Conservation (phyloP, 2,329 filamentous ascomycete species). For the Bipolaris zeicola region DNA sequence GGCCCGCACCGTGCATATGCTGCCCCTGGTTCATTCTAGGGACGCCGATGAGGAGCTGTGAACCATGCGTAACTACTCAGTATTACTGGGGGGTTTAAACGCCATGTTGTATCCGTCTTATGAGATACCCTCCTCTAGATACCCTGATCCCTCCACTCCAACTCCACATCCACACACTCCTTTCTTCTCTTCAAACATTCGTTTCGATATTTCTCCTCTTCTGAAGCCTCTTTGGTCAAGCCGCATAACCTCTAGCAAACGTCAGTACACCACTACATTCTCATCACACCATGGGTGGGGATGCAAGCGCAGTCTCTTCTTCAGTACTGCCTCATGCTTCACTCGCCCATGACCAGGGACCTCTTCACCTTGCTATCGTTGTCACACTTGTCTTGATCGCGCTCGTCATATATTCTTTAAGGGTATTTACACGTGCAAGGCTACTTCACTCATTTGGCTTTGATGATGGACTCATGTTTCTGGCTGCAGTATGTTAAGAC, state of each 20-base stretch:
- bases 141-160: conserved; percentile 6
- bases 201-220: conserved; percentile 5
- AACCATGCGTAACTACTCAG: conserved; percentile 8
- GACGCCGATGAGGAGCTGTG: conserved; percentile 15
- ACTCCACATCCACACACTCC: conserved; percentile 7
- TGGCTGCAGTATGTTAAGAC: conserved; percentile 43
- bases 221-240: conserved; percentile 1
- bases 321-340: conserved; percentile 14
- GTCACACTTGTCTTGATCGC: conserved; percentile 50
- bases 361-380: conserved; percentile 49
- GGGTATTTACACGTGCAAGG: conserved; percentile 53
- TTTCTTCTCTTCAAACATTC: conserved; percentile 11
- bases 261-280: conserved; percentile 23
- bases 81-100: conserved; percentile 14
- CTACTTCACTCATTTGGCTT: conserved; percentile 56
- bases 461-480: conserved; percentile 56
- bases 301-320: conserved; percentile 18
- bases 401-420: conserved; percentile 48
- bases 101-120: conserved; percentile 11
- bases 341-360: conserved; percentile 37
- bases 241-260: conserved; percentile 8
- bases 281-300: conserved; percentile 27
- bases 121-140: conserved; percentile 9
- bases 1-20: conserved; percentile 2
- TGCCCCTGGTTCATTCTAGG: conserved; percentile 13